A percentile compares a stretch with the other conserved stretches of the same genome.
These are phyloP conservation scores for Capsella rubella DNA, from an alignment of 441 rosid species.

Conservation along the genomic window DNA sequence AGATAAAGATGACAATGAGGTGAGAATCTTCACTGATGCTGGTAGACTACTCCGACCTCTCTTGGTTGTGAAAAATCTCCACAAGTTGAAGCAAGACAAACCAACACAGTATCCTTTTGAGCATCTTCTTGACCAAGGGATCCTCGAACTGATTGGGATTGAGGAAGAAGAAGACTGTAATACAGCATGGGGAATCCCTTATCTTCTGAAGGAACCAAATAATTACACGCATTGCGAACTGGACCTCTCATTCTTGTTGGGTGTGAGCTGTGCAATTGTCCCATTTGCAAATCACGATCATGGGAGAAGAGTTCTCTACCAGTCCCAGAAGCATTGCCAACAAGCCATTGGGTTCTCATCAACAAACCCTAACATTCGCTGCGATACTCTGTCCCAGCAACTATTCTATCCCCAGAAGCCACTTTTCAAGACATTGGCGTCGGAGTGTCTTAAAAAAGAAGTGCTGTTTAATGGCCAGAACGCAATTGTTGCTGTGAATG, in stretches of 20 bases:
- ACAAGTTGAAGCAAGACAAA: constrained; percentile 58
- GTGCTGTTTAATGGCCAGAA: constrained; percentile 84
- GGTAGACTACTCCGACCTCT: constrained; percentile 97
- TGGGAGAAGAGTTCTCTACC: constrained; percentile 90
- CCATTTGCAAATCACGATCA: constrained; percentile 94
- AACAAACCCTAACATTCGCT: constrained; percentile 82
- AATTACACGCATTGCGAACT: constrained; percentile 84
- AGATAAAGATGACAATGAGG: constrained; percentile 72
- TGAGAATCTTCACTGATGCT: constrained; percentile 80
- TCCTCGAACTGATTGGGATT: constrained; percentile 76
- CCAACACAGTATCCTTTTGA: constrained; percentile 57
- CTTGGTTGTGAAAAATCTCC: constrained; percentile 72
- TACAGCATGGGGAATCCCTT: constrained; percentile 72
- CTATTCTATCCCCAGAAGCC: constrained; percentile 89
- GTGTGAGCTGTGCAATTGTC: constrained; percentile 86
- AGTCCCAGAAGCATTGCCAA: constrained; percentile 88
- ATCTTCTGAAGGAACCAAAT: constrained; percentile 56
- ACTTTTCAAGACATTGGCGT: constrained; percentile 71
- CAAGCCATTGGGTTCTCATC: constrained; percentile 95
- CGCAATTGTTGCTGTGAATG: constrained; percentile 92
- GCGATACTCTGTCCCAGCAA: constrained; percentile 85
- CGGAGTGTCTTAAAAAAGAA: constrained; percentile 74
- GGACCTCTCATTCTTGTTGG: constrained; percentile 82
- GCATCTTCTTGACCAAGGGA: constrained; percentile 70
- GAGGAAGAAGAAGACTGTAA: constrained; percentile 94